phyloP scores from a whole-genome alignment of 495 filamentous ascomycete species.

The Clohesyomyces aquaticus region DNA sequence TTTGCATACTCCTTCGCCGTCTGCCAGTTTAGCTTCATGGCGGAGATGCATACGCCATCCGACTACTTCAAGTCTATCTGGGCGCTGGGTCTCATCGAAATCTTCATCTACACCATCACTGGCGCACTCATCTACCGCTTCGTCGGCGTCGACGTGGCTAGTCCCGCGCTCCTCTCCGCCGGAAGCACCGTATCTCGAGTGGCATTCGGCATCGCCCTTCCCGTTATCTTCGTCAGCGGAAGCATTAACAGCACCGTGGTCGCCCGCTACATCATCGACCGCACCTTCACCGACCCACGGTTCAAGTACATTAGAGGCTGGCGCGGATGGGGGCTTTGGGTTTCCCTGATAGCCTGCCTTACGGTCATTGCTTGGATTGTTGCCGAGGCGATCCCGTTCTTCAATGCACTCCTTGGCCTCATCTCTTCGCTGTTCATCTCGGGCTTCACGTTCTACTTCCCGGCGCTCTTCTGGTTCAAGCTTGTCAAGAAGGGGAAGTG shows the following conservation, averaged over 20 bases:
- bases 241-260: conserved; percentile 68
- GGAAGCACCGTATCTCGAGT: conserved; percentile 65
- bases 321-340: conserved; percentile 37
- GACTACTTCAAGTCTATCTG: conserved; percentile 59
- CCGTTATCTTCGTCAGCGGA: conserved; percentile 69
- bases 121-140: conserved; percentile 75
- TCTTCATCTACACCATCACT: conserved; percentile 67
- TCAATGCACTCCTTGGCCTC: conserved; percentile 44
- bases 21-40: conserved; percentile 77
- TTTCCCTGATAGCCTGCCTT: conserved; percentile 32
- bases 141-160: conserved; percentile 65
- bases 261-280: conserved; percentile 42
- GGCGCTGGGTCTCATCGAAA: conserved; percentile 67
- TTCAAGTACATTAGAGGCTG: conserved; percentile 33
- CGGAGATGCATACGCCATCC: conserved; percentile 72
- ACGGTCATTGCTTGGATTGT: conserved; percentile 44
- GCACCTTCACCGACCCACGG: conserved; percentile 10
- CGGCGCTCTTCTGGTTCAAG: conserved; percentile 35
- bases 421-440: conserved; percentile 36
- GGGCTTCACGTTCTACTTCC: conserved; percentile 35
- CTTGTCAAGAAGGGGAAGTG: conserved; percentile 46
- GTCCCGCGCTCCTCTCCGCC: conserved; percentile 71
- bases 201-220: conserved; percentile 78
- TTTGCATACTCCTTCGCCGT: conserved; percentile 75
- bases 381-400: conserved; percentile 45